Conservation (phyloP, 768 basidiomycete species). For the Leccinum variicolor region DNA sequence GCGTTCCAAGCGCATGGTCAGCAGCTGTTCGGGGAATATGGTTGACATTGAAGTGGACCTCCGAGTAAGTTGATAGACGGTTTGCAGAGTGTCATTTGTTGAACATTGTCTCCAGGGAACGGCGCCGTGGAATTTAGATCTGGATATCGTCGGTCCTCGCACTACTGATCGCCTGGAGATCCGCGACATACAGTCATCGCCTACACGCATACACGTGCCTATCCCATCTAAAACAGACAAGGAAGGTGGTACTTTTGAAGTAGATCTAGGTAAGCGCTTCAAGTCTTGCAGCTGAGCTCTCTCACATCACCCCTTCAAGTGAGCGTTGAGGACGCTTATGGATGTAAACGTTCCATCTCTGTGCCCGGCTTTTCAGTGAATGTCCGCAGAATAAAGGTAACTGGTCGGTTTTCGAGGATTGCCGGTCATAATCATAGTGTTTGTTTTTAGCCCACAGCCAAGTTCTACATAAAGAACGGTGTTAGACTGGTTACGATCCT, state of each 20-base stretch:
- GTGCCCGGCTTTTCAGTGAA: constrained; percentile 81
- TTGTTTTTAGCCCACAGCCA: constrained; percentile 67
- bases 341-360: constrained; percentile 74
- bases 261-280: constrained; percentile 60
- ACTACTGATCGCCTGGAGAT: constrained; percentile 58
- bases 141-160: constrained; percentile 76
- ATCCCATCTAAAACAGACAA: constrained; percentile 64
- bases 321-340: constrained; percentile 83
- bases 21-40: constrained; percentile 73
- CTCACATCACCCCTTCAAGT: constrained; percentile 39
- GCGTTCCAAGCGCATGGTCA: constrained; percentile 54
- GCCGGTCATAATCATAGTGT: neutral
- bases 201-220: constrained; percentile 57
- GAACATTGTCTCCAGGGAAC: constrained; percentile 56
- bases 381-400: constrained; percentile 76
- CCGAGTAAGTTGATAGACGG: constrained; percentile 44
- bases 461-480: constrained; percentile 71
- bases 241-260: constrained; percentile 74
- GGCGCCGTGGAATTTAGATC: constrained; percentile 84
- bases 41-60: constrained; percentile 82
- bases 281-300: neutral
- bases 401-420: constrained; percentile 10
- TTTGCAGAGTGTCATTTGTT: neutral
- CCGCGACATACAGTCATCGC: constrained; percentile 50
- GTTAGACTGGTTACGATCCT: constrained; percentile 61